Percentiles rank a stretch among this genome's conserved stretches.
Conservation (phyloP, 805 yeast species). For the Pichia phayaonensis region DNA sequence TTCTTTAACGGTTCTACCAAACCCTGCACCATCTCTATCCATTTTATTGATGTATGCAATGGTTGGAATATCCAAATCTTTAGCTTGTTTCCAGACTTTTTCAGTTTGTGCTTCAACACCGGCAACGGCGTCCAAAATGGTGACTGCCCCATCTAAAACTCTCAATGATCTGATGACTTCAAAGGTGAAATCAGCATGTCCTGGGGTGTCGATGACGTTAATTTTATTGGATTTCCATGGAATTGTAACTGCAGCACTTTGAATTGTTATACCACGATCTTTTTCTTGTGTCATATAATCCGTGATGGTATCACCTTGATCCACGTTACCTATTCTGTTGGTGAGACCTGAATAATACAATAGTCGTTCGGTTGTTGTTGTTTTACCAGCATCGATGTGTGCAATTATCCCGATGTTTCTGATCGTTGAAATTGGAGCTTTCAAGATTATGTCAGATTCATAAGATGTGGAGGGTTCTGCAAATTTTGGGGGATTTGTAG, state of each 20-base stretch:
- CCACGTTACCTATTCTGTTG: conserved; percentile 80
- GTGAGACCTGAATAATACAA: conserved; percentile 83
- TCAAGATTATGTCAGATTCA: conserved; percentile 15
- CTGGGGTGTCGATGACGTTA: conserved; percentile 94
- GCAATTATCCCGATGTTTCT: conserved; percentile 95
- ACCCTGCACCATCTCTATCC: conserved; percentile 97
- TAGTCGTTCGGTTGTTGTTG: conserved; percentile 96
- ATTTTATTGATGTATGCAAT: conserved; percentile 84
- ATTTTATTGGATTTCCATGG: conserved; percentile 70
- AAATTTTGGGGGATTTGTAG: background rate
- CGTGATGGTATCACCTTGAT: conserved; percentile 93
- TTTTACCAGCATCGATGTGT: conserved; percentile 98
- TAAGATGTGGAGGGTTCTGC: conserved; percentile 2
- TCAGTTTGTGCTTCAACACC: conserved; percentile 99
- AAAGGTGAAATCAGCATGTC: conserved; percentile 95
- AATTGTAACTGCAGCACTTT: conserved; percentile 89
- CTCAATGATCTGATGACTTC: conserved; percentile 87
- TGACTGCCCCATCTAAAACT: conserved; percentile 90
- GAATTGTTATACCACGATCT: conserved; percentile 90
- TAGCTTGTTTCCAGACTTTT: conserved; percentile 91
- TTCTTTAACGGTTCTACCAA: conserved; percentile 81
- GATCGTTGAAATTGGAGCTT: conserved; percentile 31
- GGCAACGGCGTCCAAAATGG: conserved; percentile 90
- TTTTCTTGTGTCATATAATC: conserved; percentile 88
- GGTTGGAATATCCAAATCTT: conserved; percentile 57